These are phyloP conservation scores for Raddia guianensis DNA, from an alignment of 176 grass and related monocot genomes.

Conservation along the genomic window DNA sequence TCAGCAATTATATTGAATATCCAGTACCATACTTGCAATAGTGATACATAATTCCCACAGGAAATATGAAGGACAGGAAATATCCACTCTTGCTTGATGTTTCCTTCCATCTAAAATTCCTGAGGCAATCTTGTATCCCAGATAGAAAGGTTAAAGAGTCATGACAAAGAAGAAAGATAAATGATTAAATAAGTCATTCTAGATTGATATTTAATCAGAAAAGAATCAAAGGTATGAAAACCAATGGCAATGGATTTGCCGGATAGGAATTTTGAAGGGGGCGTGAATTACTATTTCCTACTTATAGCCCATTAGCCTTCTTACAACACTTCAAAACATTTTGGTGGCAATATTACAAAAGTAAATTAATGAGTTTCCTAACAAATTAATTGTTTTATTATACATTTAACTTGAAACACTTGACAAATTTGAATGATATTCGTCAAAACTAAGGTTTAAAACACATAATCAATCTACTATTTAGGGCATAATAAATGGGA, in stretches of 20 bases:
- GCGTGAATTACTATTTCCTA: not conserved
- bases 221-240: slow-evolving; percentile 26
- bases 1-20: slow-evolving; percentile 24
- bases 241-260: not conserved
- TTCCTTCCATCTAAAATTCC: slow-evolving; percentile 20
- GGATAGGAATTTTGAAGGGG: slow-evolving; percentile 14
- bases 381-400: not conserved
- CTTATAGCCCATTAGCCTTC: not conserved
- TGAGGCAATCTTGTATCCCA: slow-evolving; percentile 1
- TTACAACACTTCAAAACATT: not conserved
- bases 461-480: not conserved
- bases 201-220: not conserved
- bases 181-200: not conserved
- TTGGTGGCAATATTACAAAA: not conserved
- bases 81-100: not conserved
- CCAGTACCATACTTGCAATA: slow-evolving; percentile 27
- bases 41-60: slow-evolving; percentile 6
- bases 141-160: not conserved
- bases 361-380: slow-evolving; percentile 21
- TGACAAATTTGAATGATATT: slow-evolving; percentile 9
- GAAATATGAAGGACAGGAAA: slow-evolving; percentile 11
- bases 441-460: not conserved
- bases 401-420: not conserved
- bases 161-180: not conserved
- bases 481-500: not conserved